These are phyloP conservation scores for Fusarium liriodendri DNA, from an alignment of 2,329 filamentous ascomycete genomes.

Conservation along the genomic window DNA sequence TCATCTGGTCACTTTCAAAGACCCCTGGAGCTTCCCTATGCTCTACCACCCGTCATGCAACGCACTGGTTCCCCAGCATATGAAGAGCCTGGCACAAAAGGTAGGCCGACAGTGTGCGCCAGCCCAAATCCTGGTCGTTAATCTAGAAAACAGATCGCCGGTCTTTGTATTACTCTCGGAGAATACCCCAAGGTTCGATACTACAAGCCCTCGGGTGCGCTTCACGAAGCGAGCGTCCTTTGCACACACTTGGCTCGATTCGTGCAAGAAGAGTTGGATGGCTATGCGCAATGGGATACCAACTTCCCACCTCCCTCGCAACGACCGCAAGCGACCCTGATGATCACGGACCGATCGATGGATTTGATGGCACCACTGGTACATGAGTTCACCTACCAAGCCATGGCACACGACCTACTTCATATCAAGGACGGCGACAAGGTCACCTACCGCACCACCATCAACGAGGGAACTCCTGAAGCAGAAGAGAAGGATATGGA, in stretches of 20 bases:
- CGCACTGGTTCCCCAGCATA: conserved; percentile 81
- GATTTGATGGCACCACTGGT: conserved; percentile 88
- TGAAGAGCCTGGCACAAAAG: conserved; percentile 89
- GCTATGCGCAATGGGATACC: conserved; percentile 85
- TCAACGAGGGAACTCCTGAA: conserved; percentile 78
- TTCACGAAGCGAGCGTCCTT: conserved; percentile 88
- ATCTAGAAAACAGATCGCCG: conserved; percentile 48
- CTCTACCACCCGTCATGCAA: conserved; percentile 94
- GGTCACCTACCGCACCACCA: conserved; percentile 81
- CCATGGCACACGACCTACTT: conserved; percentile 95
- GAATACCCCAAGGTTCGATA: conserved; percentile 95
- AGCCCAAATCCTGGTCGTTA: background rate
- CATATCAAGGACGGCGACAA: conserved; percentile 91
- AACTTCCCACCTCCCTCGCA: conserved; percentile 85
- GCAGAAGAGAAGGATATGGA: conserved; percentile 91
- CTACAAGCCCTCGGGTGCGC: conserved; percentile 79
- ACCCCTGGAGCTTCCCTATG: conserved; percentile 95
- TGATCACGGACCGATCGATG: conserved; percentile 94
- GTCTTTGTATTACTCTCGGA: conserved; percentile 89
- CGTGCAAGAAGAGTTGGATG: conserved; percentile 90
- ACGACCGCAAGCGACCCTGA: conserved; percentile 82
- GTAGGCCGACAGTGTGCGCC: conserved; percentile 55
- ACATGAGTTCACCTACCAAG: conserved; percentile 98
- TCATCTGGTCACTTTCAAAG: conserved; percentile 88
- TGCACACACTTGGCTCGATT: conserved; percentile 90